phyloP scores from a whole-genome alignment of 1,139 yeast genomes.

The Geotrichum citri-aurantii region DNA sequence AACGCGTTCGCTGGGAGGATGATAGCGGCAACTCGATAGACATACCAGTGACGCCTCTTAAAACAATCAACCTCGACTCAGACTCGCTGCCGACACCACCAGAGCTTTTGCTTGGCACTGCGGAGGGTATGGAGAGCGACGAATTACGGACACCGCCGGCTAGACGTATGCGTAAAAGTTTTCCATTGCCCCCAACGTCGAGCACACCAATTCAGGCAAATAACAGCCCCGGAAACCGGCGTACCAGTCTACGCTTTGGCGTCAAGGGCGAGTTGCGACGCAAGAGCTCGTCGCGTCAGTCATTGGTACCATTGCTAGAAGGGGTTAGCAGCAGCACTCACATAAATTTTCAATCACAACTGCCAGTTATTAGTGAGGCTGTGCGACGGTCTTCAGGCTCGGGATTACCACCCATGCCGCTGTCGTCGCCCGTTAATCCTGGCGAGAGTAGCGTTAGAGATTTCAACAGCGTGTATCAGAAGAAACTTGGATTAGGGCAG shows the following conservation, averaged over 20 bases:
- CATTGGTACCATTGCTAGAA: neutral
- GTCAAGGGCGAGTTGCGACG: conserved; percentile 25
- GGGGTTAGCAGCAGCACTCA: neutral
- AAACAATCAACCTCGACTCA: neutral
- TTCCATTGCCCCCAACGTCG: conserved; percentile 1
- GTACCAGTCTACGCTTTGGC: conserved; percentile 22
- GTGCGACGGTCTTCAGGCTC: neutral
- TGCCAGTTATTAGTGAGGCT: neutral
- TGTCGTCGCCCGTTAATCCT: neutral
- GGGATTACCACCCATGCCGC: neutral
- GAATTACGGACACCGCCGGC: neutral
- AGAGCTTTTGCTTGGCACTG: neutral
- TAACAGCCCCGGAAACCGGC: conserved; percentile 5
- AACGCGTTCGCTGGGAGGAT: conserved; percentile 31
- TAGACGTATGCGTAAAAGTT: neutral
- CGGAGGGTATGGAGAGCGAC: neutral
- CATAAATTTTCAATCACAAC: neutral
- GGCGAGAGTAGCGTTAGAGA: neutral
- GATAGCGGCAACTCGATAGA: conserved; percentile 16
- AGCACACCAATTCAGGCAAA: conserved; percentile 6
- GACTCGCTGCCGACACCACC: conserved; percentile 10
- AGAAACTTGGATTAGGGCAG: neutral
- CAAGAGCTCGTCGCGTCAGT: conserved; percentile 13
- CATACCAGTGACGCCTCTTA: conserved; percentile 5
- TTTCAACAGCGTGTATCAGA: neutral